Conservation (phyloP, 2,329 filamentous ascomycete species). For the Biscogniauxia marginata region DNA sequence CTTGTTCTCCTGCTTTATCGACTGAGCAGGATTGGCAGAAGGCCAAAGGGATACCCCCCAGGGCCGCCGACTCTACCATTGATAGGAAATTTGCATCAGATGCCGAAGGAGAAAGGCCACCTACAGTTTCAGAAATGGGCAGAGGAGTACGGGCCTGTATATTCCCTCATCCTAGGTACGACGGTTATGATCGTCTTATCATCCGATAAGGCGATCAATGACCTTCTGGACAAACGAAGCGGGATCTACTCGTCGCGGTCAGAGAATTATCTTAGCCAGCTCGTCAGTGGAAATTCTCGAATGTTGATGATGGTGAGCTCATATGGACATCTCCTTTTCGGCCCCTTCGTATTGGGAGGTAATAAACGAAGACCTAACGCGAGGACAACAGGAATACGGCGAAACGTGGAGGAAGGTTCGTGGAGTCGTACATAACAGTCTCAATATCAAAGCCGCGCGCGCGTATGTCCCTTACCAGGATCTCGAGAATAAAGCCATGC, state of each 20-base stretch:
- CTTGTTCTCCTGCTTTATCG: constrained; percentile 4
- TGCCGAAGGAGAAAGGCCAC: constrained; percentile 42
- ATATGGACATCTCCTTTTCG: not conserved
- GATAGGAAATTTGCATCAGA: constrained; percentile 51
- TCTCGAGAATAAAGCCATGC: constrained; percentile 53
- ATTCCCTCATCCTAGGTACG: constrained; percentile 49
- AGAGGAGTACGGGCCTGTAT: constrained; percentile 50
- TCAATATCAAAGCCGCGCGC: constrained; percentile 43
- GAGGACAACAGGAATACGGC: constrained; percentile 23
- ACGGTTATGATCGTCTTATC: constrained; percentile 47
- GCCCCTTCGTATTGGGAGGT: not conserved
- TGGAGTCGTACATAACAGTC: constrained; percentile 40
- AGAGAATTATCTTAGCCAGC: constrained; percentile 43
- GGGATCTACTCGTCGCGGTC: constrained; percentile 49
- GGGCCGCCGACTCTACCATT: constrained; percentile 51
- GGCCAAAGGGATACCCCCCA: constrained; percentile 41
- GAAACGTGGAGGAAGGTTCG: constrained; percentile 30
- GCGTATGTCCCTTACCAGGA: constrained; percentile 53
- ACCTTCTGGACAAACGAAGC: constrained; percentile 50
- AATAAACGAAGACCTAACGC: not conserved
- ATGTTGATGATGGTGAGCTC: constrained; percentile 17
- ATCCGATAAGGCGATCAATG: constrained; percentile 45
- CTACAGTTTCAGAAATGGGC: constrained; percentile 53
- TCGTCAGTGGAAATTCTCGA: constrained; percentile 21
- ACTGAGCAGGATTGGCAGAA: constrained; percentile 18